phyloP scores from a whole-genome alignment of 176 grass and related monocot species.

The Bonia amplexicaulis region DNA sequence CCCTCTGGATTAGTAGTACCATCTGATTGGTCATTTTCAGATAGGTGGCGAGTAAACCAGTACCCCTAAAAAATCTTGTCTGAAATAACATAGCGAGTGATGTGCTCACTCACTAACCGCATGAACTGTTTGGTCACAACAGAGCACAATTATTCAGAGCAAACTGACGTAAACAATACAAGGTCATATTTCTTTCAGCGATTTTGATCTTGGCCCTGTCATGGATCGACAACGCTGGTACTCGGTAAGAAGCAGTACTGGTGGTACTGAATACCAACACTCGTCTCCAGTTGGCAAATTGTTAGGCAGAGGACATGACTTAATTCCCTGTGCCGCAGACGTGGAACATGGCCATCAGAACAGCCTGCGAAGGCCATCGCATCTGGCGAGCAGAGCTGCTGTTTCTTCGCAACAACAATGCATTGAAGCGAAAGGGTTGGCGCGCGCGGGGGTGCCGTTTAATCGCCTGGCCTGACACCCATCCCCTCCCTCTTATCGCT shows the following conservation, averaged over 20 bases:
- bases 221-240: background rate
- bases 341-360: conserved; percentile 23
- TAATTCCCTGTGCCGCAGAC: conserved; percentile 23
- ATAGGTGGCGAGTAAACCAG: background rate
- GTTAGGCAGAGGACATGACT: conserved; percentile 19
- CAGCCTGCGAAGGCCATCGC: background rate
- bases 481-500: conserved; percentile 11
- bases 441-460: background rate
- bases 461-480: conserved; percentile 33
- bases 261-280: background rate
- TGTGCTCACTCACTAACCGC: background rate
- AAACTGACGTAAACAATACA: background rate
- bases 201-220: background rate
- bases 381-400: background rate
- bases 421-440: conserved; percentile 47
- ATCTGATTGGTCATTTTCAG: conserved; percentile 10
- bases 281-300: conserved; percentile 22
- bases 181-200: background rate
- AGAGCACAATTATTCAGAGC: background rate
- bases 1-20: background rate
- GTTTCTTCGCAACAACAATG: conserved; percentile 15
- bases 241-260: background rate
- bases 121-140: background rate
- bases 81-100: conserved; percentile 11
- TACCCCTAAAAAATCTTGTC: background rate